Evolutionary conservation across 2,329 filamentous ascomycete genomes (phyloP).

Genomic region (Botryosphaeria dothidea): DNA sequence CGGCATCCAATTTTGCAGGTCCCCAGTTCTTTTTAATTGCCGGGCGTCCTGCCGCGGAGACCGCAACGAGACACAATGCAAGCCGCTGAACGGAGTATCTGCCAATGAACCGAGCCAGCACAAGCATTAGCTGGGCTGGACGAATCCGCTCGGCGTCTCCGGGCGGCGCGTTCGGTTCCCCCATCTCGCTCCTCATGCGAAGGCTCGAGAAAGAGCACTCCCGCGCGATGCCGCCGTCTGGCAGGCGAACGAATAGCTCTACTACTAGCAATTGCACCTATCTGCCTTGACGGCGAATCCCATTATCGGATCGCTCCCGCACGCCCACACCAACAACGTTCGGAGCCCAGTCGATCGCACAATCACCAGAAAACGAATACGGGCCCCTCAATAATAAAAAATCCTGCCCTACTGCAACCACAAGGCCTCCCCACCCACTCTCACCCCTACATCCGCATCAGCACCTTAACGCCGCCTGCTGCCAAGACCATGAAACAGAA

Average conservation of each 20-base stretch:
- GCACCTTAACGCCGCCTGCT: background rate
- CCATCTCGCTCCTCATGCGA: background rate
- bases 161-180: background rate
- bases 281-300: background rate
- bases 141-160: background rate
- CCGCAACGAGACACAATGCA: background rate
- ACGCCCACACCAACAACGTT: too few species aligned
- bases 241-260: background rate
- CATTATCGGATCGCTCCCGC: background rate
- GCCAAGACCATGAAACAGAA: background rate
- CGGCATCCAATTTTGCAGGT: slow-evolving; percentile 11
- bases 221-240: background rate
- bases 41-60: background rate
- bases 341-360: background rate
- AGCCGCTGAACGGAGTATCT: background rate
- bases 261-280: too few species aligned
- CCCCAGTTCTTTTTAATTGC: slow-evolving; percentile 17
- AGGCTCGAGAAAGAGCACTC: background rate
- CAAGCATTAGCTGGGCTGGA: background rate
- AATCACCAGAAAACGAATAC: slow-evolving; percentile 12
- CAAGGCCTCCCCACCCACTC: background rate
- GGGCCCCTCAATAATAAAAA: slow-evolving; percentile 11
- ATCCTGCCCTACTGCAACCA: background rate
- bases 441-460: background rate
- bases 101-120: background rate